phyloP scores from a whole-genome alignment of 257 asterid species.

The Penstemon davidsonii region DNA sequence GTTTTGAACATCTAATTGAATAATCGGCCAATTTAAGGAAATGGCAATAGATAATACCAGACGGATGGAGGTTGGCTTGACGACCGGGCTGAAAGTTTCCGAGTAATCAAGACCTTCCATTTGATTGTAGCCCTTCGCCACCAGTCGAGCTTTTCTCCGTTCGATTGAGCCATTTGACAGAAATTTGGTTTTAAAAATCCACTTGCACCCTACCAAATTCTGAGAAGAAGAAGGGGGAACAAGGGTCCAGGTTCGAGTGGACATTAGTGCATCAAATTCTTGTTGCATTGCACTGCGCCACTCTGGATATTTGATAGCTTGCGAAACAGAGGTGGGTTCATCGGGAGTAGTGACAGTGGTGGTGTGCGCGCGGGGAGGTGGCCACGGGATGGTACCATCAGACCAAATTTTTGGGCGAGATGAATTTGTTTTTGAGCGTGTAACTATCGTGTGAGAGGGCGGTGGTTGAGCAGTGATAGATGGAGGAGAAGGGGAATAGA shows the following conservation, averaged over 20 bases:
- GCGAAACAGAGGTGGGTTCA: too few species aligned
- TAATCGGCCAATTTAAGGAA: neutral
- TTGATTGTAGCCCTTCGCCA: neutral
- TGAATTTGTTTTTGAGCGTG: too few species aligned
- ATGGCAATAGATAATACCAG: neutral
- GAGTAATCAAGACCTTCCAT: neutral
- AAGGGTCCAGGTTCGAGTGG: neutral
- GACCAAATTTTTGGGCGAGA: too few species aligned
- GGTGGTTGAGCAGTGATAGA: too few species aligned
- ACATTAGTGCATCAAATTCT: neutral
- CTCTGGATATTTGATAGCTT: too few species aligned
- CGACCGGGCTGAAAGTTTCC: neutral
- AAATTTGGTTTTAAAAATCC: neutral
- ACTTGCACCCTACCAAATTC: neutral
- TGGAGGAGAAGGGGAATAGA: too few species aligned
- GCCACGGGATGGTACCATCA: too few species aligned
- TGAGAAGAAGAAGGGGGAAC: too few species aligned
- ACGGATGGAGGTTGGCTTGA: neutral
- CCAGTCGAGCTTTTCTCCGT: neutral
- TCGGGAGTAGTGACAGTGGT: too few species aligned
- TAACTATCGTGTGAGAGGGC: too few species aligned
- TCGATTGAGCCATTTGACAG: neutral
- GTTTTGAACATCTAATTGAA: constrained; percentile 1
- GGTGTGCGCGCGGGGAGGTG: too few species aligned
- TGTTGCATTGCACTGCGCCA: neutral